Conservation (phyloP, 2,329 filamentous ascomycete species). For the Fusarium domesticum region DNA sequence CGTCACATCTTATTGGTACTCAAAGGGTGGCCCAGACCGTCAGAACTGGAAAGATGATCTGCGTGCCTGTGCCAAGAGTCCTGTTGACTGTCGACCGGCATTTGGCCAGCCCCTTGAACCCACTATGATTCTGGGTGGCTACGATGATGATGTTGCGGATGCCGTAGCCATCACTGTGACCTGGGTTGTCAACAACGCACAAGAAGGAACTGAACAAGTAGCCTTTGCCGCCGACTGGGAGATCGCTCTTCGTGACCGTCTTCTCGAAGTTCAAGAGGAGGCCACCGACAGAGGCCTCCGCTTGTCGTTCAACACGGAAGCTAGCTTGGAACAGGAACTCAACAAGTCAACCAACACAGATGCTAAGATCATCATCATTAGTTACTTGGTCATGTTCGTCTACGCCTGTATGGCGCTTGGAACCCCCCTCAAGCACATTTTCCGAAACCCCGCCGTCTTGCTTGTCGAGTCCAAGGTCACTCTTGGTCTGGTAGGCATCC, state of each 20-base stretch:
- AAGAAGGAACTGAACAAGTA: constrained; percentile 68
- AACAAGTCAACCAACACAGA: constrained; percentile 99
- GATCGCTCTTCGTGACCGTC: constrained; percentile 66
- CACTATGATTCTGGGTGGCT: constrained; percentile 82
- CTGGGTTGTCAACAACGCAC: constrained; percentile 89
- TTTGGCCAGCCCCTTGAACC: constrained; percentile 88
- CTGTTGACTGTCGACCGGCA: constrained; percentile 79
- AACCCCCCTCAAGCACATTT: constrained; percentile 73
- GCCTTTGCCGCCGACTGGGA: constrained; percentile 87
- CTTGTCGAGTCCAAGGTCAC: constrained; percentile 97
- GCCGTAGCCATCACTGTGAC: constrained; percentile 81
- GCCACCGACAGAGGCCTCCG: constrained; percentile 74
- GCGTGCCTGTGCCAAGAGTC: constrained; percentile 70
- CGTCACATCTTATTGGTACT: constrained; percentile 82
- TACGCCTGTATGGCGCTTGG: constrained; percentile 93
- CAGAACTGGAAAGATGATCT: constrained; percentile 71
- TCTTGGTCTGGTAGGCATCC: constrained; percentile 86
- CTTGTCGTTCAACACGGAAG: constrained; percentile 91
- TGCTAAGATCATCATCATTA: constrained; percentile 92
- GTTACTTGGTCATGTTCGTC: constrained; percentile 98
- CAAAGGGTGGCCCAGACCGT: constrained; percentile 42
- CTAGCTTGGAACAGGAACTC: constrained; percentile 89
- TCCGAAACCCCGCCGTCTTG: constrained; percentile 78
- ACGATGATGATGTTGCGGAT: constrained; percentile 64
- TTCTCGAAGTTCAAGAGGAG: constrained; percentile 77